A percentile compares a stretch with the other conserved stretches of the same genome.
These are phyloP conservation scores for Candida krabiensis DNA, from an alignment of 805 yeast genomes.

Conservation along the genomic window DNA sequence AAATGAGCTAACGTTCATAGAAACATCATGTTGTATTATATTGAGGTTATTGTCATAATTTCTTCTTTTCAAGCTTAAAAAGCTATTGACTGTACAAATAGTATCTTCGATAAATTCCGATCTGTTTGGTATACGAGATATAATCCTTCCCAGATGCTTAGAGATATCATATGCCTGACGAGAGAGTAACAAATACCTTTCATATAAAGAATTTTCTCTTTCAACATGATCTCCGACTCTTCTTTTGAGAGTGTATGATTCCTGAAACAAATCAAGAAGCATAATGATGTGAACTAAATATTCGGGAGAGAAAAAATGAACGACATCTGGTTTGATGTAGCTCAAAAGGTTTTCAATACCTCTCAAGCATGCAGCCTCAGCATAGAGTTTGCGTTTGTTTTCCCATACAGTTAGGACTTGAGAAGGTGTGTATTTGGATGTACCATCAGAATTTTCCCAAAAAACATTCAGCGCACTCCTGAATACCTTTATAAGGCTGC, in stretches of 20 bases:
- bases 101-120: slow-evolving; percentile 32
- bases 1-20: slow-evolving; percentile 53
- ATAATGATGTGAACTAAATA: slow-evolving; percentile 41
- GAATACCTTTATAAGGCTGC: slow-evolving; percentile 43
- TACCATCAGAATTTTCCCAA: slow-evolving; percentile 3
- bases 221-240: slow-evolving; percentile 71
- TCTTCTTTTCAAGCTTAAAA: slow-evolving; percentile 30
- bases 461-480: slow-evolving; percentile 28
- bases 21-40: slow-evolving; percentile 35
- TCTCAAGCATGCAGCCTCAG: slow-evolving; percentile 14
- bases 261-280: slow-evolving; percentile 56
- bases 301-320: slow-evolving; percentile 18
- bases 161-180: slow-evolving; percentile 24
- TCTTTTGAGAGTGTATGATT: slow-evolving; percentile 54
- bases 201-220: slow-evolving; percentile 51
- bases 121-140: slow-evolving; percentile 18
- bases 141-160: slow-evolving; percentile 25
- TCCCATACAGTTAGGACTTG: slow-evolving; percentile 14
- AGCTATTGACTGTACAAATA: slow-evolving; percentile 35
- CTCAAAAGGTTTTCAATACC: slow-evolving; percentile 24
- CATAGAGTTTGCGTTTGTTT: slow-evolving; percentile 7
- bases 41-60: slow-evolving; percentile 27
- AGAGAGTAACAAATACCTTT: slow-evolving; percentile 45
- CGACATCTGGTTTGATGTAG: slow-evolving; percentile 27
- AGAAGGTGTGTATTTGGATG: slow-evolving; percentile 12